Conservation (phyloP, 768 basidiomycete genomes). For the Mycena vulgaris region DNA sequence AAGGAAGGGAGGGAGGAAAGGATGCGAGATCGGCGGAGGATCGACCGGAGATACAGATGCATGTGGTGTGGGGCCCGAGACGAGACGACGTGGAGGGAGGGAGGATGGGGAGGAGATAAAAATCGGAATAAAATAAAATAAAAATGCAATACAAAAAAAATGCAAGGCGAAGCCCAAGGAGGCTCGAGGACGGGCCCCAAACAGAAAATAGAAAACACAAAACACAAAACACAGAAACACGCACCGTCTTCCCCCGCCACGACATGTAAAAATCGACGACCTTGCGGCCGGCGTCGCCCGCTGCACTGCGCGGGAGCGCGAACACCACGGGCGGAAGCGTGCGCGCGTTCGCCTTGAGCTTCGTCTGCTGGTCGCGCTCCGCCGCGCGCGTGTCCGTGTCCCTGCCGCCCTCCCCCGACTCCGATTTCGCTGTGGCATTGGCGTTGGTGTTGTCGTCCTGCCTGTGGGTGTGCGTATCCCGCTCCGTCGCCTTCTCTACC, state of each 20-base stretch:
- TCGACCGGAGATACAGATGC: too few relatives aligned
- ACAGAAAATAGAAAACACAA: background rate
- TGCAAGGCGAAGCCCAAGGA: too few relatives aligned
- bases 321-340: constrained; percentile 57
- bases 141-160: too few relatives aligned
- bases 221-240: constrained; percentile 30
- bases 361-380: background rate
- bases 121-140: background rate
- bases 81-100: background rate
- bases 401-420: too few relatives aligned
- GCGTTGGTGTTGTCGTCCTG: background rate
- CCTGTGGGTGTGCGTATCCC: background rate
- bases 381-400: too few relatives aligned
- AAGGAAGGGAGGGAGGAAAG: too few relatives aligned
- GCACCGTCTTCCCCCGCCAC: constrained; percentile 61
- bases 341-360: constrained; percentile 11
- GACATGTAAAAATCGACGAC: constrained; percentile 68
- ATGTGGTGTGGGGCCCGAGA: too few relatives aligned
- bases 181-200: too few relatives aligned
- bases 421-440: background rate
- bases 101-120: too few relatives aligned
- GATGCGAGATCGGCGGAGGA: too few relatives aligned
- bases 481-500: background rate
- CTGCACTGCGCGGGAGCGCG: constrained; percentile 53
- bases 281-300: constrained; percentile 55